phyloP scores from a whole-genome alignment of 2,329 filamentous ascomycete species.

The Chaetomium globosum region DNA sequence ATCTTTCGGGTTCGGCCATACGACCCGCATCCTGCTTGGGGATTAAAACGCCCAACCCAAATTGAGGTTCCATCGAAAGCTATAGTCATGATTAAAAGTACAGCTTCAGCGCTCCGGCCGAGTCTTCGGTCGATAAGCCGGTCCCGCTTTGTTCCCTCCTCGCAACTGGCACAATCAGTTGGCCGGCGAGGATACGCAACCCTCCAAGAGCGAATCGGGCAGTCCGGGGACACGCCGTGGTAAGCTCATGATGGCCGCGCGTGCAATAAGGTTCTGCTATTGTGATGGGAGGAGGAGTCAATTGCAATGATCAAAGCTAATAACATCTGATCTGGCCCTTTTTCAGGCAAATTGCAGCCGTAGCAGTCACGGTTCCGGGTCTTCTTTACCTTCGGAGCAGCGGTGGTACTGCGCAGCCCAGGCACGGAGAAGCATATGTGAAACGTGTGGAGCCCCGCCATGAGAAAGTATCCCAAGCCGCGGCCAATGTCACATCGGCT shows the following conservation, averaged over 20 bases:
- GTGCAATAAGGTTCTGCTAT: neutral
- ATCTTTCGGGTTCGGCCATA: neutral
- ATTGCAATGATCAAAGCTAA: conserved; percentile 6
- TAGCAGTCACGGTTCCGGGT: conserved; percentile 29
- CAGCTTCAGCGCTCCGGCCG: conserved; percentile 17
- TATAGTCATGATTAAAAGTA: conserved; percentile 14
- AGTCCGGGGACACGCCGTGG: conserved; percentile 32
- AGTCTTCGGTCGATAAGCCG: conserved; percentile 16
- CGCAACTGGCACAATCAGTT: conserved; percentile 15
- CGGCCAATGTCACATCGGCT: neutral
- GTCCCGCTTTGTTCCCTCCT: neutral
- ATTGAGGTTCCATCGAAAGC: neutral
- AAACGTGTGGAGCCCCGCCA: neutral
- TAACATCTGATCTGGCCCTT: neutral
- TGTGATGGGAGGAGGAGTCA: neutral
- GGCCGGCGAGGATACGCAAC: conserved; percentile 32
- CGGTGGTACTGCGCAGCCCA: neutral
- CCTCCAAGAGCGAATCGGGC: conserved; percentile 24
- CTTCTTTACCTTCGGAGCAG: conserved; percentile 27
- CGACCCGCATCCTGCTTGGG: neutral
- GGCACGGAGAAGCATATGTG: neutral
- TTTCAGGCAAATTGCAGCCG: conserved; percentile 31
- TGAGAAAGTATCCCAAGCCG: neutral
- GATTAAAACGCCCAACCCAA: neutral
- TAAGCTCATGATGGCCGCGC: conserved; percentile 17